These are phyloP conservation scores for Citrus hindsii DNA, from an alignment of 345 rosid genomes.

Conservation along the genomic window DNA sequence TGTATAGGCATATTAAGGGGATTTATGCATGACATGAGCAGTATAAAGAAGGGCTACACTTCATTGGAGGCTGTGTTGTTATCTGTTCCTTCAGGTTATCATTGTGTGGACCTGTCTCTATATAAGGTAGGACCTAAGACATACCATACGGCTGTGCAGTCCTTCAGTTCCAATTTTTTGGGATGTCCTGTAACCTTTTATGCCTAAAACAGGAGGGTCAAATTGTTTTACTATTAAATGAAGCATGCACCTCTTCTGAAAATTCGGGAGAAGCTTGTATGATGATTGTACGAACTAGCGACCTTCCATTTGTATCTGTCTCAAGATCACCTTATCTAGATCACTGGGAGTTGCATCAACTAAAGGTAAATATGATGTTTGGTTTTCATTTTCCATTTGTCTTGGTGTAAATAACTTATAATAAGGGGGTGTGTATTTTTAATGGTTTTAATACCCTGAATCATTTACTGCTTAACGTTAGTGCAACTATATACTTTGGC, in stretches of 20 bases:
- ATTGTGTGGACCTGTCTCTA: slow-evolving; percentile 70
- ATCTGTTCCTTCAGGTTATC: slow-evolving; percentile 58
- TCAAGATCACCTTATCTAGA: slow-evolving; percentile 38
- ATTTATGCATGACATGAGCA: slow-evolving; percentile 35
- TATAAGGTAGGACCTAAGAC: slow-evolving; percentile 60
- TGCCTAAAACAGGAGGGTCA: slow-evolving; percentile 56
- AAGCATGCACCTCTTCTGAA: slow-evolving; percentile 38
- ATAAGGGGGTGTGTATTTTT: neutral
- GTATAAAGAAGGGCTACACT: slow-evolving; percentile 30
- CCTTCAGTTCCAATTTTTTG: slow-evolving; percentile 7
- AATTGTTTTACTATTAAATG: slow-evolving; percentile 62
- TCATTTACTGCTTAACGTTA: neutral
- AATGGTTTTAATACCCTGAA: neutral
- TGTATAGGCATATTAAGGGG: slow-evolving; percentile 64
- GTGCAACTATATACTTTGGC: neutral
- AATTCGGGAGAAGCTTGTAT: slow-evolving; percentile 74
- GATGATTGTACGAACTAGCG: slow-evolving; percentile 64
- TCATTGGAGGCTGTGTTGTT: slow-evolving; percentile 62
- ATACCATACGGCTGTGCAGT: neutral
- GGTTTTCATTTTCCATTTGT: neutral
- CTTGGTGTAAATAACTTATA: neutral
- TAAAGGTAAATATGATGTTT: slow-evolving; percentile 48
- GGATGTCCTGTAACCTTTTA: slow-evolving; percentile 9
- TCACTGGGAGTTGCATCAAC: slow-evolving; percentile 51
- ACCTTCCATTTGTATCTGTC: slow-evolving; percentile 63